These are phyloP conservation scores for Emergomyces orientalis DNA, from an alignment of 2,329 filamentous ascomycete genomes.

Conservation along the genomic window DNA sequence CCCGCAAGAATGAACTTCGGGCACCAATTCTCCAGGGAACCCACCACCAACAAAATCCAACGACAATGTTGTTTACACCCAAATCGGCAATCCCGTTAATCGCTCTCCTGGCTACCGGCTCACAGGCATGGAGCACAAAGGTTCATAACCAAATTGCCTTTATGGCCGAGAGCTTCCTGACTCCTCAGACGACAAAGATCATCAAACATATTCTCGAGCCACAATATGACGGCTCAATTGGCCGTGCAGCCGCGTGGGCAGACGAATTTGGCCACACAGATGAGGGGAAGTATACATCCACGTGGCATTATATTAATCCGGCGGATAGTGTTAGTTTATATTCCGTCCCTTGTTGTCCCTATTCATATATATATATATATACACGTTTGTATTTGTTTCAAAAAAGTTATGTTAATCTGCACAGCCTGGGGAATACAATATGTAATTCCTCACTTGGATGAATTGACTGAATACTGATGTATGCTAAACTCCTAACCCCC, in stretches of 20 bases:
- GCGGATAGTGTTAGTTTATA: conserved; percentile 6
- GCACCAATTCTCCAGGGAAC: too few species aligned
- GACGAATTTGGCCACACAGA: conserved; percentile 6
- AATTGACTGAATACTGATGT: not conserved
- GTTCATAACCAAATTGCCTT: conserved; percentile 9
- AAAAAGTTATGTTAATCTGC: not conserved
- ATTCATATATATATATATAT: not conserved
- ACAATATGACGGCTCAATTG: conserved; percentile 9
- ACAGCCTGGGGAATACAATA: not conserved
- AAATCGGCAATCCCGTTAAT: not conserved
- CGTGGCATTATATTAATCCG: conserved; percentile 9
- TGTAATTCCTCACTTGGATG: not conserved
- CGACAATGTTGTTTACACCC: not conserved
- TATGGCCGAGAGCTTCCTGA: conserved; percentile 9
- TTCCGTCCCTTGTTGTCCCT: not conserved
- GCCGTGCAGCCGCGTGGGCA: conserved; percentile 8
- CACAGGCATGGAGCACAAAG: conserved; percentile 8
- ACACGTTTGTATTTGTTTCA: not conserved
- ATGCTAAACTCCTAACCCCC: conserved; percentile 1
- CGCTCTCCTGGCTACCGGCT: not conserved
- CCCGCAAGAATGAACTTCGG: not conserved
- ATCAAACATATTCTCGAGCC: conserved; percentile 8
- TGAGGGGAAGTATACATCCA: conserved; percentile 6
- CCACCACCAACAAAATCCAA: not conserved
- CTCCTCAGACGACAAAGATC: not conserved